Evolutionary conservation across 495 filamentous ascomycete genomes (phyloP).

Genomic region (Penicillium dipodomyicola): DNA sequence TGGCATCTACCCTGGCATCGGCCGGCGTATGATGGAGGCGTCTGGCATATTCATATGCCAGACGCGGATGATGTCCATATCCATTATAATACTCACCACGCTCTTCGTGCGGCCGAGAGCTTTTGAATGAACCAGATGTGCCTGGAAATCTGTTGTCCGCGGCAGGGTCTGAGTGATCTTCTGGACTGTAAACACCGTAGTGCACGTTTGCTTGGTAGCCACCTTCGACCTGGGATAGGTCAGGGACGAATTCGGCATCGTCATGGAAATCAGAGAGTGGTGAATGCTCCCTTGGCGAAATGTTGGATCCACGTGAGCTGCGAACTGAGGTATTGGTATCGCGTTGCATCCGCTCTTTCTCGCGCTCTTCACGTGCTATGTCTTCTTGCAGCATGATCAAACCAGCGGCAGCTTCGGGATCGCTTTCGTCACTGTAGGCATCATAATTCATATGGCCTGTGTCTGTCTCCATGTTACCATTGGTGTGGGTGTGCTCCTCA

Average conservation of each 20-base stretch:
- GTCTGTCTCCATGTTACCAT: constrained; percentile 47
- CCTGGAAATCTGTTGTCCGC: constrained; percentile 14
- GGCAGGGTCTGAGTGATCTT: constrained; percentile 23
- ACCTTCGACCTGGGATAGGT: constrained; percentile 70
- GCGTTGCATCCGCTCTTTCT: constrained; percentile 54
- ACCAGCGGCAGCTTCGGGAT: constrained; percentile 86
- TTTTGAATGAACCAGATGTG: constrained; percentile 35
- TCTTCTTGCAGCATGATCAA: constrained; percentile 83
- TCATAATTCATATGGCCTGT: constrained; percentile 50
- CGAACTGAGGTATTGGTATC: constrained; percentile 43
- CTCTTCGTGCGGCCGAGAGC: constrained; percentile 37
- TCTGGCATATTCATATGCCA: constrained; percentile 53
- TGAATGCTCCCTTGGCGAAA: constrained; percentile 18
- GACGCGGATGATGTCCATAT: constrained; percentile 43
- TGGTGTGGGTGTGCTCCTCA: constrained; percentile 49
- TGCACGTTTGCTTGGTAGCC: constrained; percentile 70
- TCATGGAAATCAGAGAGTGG: constrained; percentile 15
- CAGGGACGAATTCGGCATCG: constrained; percentile 69
- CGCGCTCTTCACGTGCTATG: constrained; percentile 40
- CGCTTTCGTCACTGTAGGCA: constrained; percentile 71
- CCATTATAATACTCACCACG: constrained; percentile 38
- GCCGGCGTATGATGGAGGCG: constrained; percentile 57
- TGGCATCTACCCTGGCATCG: constrained; percentile 68
- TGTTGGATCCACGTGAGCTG: constrained; percentile 31
- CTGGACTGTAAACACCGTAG: constrained; percentile 52